Evolutionary conservation across 257 asterid species (phyloP).

Genomic region (Solanum corneliomulleri): DNA sequence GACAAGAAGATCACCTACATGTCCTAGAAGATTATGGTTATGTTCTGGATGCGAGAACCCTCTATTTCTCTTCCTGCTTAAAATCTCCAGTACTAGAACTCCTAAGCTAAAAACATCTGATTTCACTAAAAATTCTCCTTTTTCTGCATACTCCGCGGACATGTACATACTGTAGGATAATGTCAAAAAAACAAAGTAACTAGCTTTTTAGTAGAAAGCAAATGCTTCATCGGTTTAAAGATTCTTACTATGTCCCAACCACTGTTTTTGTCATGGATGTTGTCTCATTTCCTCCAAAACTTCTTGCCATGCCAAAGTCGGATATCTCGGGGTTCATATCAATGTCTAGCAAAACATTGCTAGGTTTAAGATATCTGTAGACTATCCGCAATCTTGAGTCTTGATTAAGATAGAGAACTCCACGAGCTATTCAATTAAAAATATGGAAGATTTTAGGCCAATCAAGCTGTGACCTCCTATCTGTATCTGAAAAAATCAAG

Average conservation of each 20-base stretch:
- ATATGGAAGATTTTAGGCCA: neutral
- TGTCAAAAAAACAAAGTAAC: neutral
- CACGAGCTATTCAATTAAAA: neutral
- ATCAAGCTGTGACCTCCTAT: neutral
- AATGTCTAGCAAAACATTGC: neutral
- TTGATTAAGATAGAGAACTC: neutral
- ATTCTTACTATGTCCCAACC: neutral
- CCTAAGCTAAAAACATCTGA: neutral
- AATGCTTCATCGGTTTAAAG: neutral
- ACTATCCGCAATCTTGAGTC: neutral
- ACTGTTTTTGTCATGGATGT: neutral
- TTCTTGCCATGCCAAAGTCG: neutral
- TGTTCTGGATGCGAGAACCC: neutral
- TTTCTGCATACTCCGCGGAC: neutral
- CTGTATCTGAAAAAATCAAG: neutral
- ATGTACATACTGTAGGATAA: neutral
- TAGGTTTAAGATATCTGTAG: neutral
- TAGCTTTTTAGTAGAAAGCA: neutral
- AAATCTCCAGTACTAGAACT: neutral
- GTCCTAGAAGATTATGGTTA: neutral
- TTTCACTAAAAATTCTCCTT: neutral
- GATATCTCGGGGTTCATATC: conserved; percentile 1
- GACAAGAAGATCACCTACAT: neutral
- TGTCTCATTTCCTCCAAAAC: neutral
- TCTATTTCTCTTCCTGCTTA: neutral